These are phyloP conservation scores for Corylus americana DNA, from an alignment of 306 rosid species.

Conservation along the genomic window DNA sequence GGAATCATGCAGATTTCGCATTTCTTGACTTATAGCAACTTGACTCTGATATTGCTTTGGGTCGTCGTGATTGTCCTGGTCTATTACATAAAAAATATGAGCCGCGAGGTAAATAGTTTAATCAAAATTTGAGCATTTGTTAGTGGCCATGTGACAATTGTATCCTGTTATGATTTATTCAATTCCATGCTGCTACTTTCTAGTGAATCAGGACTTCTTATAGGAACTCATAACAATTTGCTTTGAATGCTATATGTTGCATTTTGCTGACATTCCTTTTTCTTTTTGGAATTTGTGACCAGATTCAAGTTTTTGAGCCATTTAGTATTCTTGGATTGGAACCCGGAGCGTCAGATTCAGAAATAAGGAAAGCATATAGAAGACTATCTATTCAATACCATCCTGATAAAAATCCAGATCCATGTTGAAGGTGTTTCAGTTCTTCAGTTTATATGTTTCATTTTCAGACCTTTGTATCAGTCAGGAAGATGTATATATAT, in stretches of 20 bases:
- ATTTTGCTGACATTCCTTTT: slow-evolving; percentile 9
- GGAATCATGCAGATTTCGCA: slow-evolving; percentile 75
- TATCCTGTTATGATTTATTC: neutral
- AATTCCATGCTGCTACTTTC: neutral
- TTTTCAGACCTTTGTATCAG: slow-evolving; percentile 17
- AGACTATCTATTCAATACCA: slow-evolving; percentile 85
- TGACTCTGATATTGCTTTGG: slow-evolving; percentile 85
- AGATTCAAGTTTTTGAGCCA: slow-evolving; percentile 91
- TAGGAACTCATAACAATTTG: neutral
- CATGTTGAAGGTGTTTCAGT: slow-evolving; percentile 65
- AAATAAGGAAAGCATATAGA: slow-evolving; percentile 88
- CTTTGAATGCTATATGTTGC: slow-evolving; percentile 14
- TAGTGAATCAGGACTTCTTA: slow-evolving; percentile 11
- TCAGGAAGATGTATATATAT: neutral
- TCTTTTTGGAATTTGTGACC: slow-evolving; percentile 22
- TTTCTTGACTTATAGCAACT: slow-evolving; percentile 77
- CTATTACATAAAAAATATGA: slow-evolving; percentile 82
- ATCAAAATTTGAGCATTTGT: slow-evolving; percentile 17
- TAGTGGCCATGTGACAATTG: neutral
- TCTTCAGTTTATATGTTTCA: slow-evolving; percentile 26
- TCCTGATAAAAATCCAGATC: slow-evolving; percentile 99
- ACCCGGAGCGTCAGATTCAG: slow-evolving; percentile 68
- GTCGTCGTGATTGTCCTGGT: slow-evolving; percentile 77
- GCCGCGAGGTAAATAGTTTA: slow-evolving; percentile 68
- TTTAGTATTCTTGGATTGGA: slow-evolving; percentile 84